Evolutionary conservation across 2,329 filamentous ascomycete genomes (phyloP).

Genomic region (Pestalotiopsis sp.): DNA sequence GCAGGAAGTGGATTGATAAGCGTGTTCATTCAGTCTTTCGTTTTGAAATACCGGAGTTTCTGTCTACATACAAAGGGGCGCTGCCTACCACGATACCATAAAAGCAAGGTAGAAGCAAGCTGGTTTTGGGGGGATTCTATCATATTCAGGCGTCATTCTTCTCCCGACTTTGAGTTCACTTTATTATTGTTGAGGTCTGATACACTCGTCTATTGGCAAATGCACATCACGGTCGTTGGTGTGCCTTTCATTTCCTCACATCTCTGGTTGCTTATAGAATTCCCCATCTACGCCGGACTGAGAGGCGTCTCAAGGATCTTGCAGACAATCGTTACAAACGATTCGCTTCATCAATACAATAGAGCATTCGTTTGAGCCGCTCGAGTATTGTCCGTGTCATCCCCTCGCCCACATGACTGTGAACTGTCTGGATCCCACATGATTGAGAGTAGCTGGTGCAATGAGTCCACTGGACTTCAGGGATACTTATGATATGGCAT

Average conservation of each 20-base stretch:
- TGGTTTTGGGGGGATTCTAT: conserved; percentile 10
- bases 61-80: conserved; percentile 4
- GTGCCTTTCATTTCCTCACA: not conserved
- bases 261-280: not conserved
- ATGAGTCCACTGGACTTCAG: not conserved
- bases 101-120: conserved; percentile 11
- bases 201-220: not conserved
- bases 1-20: not conserved
- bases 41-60: conserved; percentile 15
- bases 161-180: not conserved
- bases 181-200: not conserved
- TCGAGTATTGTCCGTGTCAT: not conserved
- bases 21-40: conserved; percentile 11
- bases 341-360: not conserved
- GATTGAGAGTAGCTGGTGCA: not conserved
- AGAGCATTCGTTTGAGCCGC: conserved; percentile 1
- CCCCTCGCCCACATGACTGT: too few species aligned
- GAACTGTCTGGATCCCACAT: not conserved
- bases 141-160: conserved; percentile 3
- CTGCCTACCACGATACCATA: conserved; percentile 13
- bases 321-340: not conserved
- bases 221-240: not conserved
- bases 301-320: not conserved
- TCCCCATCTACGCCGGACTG: not conserved
- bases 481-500: not conserved